Conservation (phyloP, 192 early-diverging fungal species). For the Thoreauomyces humboldtii region DNA sequence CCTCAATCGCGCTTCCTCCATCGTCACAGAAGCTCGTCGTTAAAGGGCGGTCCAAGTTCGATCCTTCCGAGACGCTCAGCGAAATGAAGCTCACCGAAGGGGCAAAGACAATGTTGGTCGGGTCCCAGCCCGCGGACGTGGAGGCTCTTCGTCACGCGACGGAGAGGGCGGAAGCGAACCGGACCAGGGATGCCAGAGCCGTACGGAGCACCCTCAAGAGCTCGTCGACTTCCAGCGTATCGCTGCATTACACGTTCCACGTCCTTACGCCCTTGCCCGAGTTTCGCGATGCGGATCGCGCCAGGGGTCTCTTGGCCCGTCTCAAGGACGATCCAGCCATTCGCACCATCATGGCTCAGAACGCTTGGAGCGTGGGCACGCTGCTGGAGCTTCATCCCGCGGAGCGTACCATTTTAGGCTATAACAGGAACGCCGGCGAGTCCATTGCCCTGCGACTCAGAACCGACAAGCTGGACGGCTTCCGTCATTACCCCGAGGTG, state of each 20-base stretch:
- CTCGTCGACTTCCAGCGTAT: constrained; percentile 2
- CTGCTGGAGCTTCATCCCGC: constrained; percentile 70
- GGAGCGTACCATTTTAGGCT: constrained; percentile 68
- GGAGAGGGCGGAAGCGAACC: neutral
- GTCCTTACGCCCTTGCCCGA: constrained; percentile 54
- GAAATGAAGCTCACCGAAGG: constrained; percentile 23
- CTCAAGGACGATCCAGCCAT: constrained; percentile 65
- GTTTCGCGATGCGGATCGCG: constrained; percentile 50
- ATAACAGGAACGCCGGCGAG: constrained; percentile 65
- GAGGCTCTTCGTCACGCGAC: constrained; percentile 26
- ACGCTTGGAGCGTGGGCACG: constrained; percentile 65
- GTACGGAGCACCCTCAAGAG: neutral
- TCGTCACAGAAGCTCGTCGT: constrained; percentile 54
- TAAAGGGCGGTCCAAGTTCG: constrained; percentile 35
- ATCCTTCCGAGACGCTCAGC: constrained; percentile 26
- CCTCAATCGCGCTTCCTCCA: constrained; percentile 33
- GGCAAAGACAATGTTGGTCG: constrained; percentile 56
- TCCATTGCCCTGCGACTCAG: constrained; percentile 73
- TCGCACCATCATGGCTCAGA: constrained; percentile 37
- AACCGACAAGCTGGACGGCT: constrained; percentile 74
- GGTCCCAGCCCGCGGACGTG: constrained; percentile 41
- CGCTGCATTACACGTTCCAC: constrained; percentile 54
- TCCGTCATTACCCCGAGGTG: constrained; percentile 67
- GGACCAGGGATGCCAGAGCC: neutral
- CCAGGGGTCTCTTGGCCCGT: constrained; percentile 58